Conservation (phyloP, 129 eudicot genomes). For the Artemisia annua region DNA sequence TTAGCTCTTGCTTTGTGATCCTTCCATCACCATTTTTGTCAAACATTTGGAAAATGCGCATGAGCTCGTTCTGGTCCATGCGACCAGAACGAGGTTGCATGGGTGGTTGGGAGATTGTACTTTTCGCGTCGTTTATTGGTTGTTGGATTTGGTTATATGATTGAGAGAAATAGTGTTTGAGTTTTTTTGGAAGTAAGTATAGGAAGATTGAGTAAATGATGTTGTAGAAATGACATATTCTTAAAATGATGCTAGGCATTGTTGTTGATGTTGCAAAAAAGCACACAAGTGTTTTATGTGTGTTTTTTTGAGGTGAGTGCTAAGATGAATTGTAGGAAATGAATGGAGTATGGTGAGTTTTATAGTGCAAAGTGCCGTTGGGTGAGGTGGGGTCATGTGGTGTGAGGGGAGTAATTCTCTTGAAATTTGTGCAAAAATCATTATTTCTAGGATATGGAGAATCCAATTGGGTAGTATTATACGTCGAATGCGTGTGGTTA, state of each 20-base stretch:
- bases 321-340: not conserved
- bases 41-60: conserved; percentile 62
- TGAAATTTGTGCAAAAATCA: not conserved
- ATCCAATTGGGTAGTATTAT: not conserved
- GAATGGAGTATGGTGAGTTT: not conserved
- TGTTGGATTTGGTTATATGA: conserved; percentile 25
- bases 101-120: too few relatives aligned
- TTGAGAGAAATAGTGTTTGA: conserved; percentile 24
- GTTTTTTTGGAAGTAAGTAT: conserved; percentile 29
- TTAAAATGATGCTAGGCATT: not conserved
- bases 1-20: conserved; percentile 49
- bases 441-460: not conserved
- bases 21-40: conserved; percentile 50
- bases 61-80: conserved; percentile 47
- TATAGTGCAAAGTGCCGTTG: not conserved
- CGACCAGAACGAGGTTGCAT: conserved; percentile 2
- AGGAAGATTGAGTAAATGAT: conserved; percentile 37
- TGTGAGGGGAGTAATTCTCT: not conserved
- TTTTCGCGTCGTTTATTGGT: conserved; percentile 6
- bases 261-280: not conserved
- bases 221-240: conserved; percentile 31
- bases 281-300: not conserved
- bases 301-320: conserved; percentile 6
- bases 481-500: not conserved
- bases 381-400: not conserved